Evolutionary conservation across 169 alveolate species (phyloP), one percentile per base, ranked within the genome.

Genomic region (Theileria parva): DNA sequence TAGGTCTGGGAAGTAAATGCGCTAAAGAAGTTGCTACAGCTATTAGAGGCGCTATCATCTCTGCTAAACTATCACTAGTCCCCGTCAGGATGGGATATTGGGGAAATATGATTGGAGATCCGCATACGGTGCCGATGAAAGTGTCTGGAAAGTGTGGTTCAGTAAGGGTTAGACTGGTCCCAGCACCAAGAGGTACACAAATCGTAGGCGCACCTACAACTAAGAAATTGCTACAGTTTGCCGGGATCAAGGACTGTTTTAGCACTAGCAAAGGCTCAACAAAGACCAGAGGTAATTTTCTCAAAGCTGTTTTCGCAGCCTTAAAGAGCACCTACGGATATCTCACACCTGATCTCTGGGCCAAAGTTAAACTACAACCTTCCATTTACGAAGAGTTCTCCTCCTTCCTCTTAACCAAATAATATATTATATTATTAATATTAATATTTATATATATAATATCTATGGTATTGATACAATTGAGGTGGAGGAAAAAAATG

Each of bases 1-100:
- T 97, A 77, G 99, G 99, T 27, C 93, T 96, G 71, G 99, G 99
- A 28, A 94, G 96, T 72, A 98, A 97, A 88, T 97, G 99, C 80
- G 99, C 99, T 68, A 98, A 99, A 94, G 99, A 99, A 94, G 99
- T 98, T 55, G 99, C 99, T 79, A 97, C 99, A 60, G 99, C 99
- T 68, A 99, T 99, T 86, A 96, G 99, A 79, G 99, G 99, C 48
- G 99, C 99, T 67, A 97, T 97, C 85, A 97, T 96, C 66, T 95
- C 97, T 37, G 99, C 99, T 64, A 99, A 98, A 95, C 95, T 99
- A 78, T 94, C 97, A 81, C 93, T 99, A 80, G 94, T 99, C 78
- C 99, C 99, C 57, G 99, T 98, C 68, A 95, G 99, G 86, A 95
- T 99, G 87, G 99, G 99, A 19, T 99, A 98, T 95, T 98, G 99